Conservation (phyloP, 78 protist genomes). For the Polysphondylium violaceum region DNA sequence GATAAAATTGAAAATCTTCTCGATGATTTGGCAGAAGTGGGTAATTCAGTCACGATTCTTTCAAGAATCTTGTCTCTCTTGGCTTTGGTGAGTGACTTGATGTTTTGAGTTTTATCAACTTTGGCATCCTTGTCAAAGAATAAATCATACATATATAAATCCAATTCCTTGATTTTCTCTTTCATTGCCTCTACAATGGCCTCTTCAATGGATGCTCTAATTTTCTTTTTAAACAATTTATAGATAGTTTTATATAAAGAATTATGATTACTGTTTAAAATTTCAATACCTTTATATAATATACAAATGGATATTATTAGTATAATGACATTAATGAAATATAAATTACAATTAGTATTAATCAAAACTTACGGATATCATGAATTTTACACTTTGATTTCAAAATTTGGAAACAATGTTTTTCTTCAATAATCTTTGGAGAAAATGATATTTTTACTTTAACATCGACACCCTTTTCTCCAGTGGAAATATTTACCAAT, state of each 20-base stretch:
- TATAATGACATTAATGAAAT: neutral
- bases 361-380: slow-evolving; percentile 44
- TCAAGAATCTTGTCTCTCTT: slow-evolving; percentile 60
- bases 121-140: slow-evolving; percentile 5
- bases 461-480: slow-evolving; percentile 43
- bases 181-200: slow-evolving; percentile 17
- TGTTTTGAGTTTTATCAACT: neutral
- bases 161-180: neutral
- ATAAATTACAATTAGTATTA: neutral
- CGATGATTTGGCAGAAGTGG: slow-evolving; percentile 13
- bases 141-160: slow-evolving; percentile 1
- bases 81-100: slow-evolving; percentile 5
- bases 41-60: slow-evolving; percentile 54
- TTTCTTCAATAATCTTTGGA: slow-evolving; percentile 14
- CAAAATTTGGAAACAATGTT: slow-evolving; percentile 5
- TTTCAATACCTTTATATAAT: slow-evolving; percentile 8
- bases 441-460: slow-evolving; percentile 48
- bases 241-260: slow-evolving; percentile 36
- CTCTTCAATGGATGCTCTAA: slow-evolving; percentile 24
- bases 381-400: slow-evolving; percentile 45
- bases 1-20: slow-evolving; percentile 29
- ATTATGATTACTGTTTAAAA: slow-evolving; percentile 49
- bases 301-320: neutral
- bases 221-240: slow-evolving; percentile 52
- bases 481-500: slow-evolving; percentile 36